Percentiles rank a stretch among this genome's conserved stretches.
Conservation (phyloP, 148 eudicot genomes). For the Nyssa sinensis region DNA sequence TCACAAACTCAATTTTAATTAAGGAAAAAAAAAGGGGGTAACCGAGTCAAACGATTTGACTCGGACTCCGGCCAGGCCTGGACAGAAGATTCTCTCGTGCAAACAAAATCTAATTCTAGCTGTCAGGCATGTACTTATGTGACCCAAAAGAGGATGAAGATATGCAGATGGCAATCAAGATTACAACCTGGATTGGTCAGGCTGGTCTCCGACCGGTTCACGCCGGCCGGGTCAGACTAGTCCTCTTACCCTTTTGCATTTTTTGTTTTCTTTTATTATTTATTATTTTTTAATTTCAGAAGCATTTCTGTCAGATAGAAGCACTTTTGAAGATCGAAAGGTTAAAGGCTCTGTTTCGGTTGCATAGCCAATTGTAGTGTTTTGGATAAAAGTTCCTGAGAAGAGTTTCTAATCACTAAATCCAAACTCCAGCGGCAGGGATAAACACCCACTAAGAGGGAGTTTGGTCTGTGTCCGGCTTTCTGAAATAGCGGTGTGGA, state of each 20-base stretch:
- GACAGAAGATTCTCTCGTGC: slow-evolving; percentile 27
- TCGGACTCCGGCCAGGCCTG: neutral
- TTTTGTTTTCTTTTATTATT: neutral
- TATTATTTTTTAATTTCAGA: too few relatives aligned
- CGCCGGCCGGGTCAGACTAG: slow-evolving; percentile 44
- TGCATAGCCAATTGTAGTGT: too few relatives aligned
- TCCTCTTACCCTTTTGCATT: neutral
- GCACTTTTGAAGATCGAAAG: slow-evolving; percentile 1
- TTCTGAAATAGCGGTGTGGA: too few relatives aligned
- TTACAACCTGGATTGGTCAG: slow-evolving; percentile 43
- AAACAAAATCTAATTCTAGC: slow-evolving; percentile 28
- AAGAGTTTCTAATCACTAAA: too few relatives aligned
- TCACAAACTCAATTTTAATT: too few relatives aligned
- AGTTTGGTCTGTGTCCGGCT: too few relatives aligned
- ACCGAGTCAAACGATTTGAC: neutral
- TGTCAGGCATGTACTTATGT: slow-evolving; percentile 29
- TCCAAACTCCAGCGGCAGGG: too few relatives aligned
- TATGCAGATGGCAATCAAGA: slow-evolving; percentile 35
- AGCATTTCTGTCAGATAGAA: slow-evolving; percentile 10
- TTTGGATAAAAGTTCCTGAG: too few relatives aligned
- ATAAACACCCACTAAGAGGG: too few relatives aligned
- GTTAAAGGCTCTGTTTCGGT: too few relatives aligned
- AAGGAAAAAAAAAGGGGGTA: too few relatives aligned
- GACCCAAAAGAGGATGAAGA: slow-evolving; percentile 30
- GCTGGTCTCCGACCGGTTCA: slow-evolving; percentile 59